Base-by-base conservation (phyloP, 352 stramenopile genomes). In the Elongisporangium undulatum region DNA sequence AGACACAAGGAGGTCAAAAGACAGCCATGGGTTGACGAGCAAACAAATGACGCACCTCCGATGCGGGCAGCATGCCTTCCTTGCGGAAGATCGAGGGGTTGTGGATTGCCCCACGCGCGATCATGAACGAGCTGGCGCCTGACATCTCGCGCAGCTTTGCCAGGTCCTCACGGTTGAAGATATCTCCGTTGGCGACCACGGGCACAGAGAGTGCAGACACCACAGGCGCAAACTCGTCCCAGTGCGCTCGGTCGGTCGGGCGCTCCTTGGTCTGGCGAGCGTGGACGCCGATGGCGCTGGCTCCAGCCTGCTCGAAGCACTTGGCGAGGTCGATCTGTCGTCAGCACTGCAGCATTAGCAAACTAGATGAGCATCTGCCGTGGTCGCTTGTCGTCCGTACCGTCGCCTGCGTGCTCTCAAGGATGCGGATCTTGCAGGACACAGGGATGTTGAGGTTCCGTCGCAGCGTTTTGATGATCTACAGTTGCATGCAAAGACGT, bases 181-280 rank as follows among this genome's bases (percentile, higher is more conserved):
- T 78, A 54, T 97, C 89, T n/a, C 89, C 89, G 56, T 97, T 97
- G 13, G 86, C 89, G 10, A 97, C 65, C 23, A 97, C 74, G 26
- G 89, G 89, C 12, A 97, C 81, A 4, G 69, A 75, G 1, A 97
- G 52, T 20, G 87, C 77, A 39, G 81, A 85, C 23, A 89, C 77
- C 17, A 95, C 68, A 9, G 82, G 78, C 6, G 72, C 66, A 12
- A 95, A 66, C 38, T 71, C 63, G 38, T 92, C 83, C 85, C 85
- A 94, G 59, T 88, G 85, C 0, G 82, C 81, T 55, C 86, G 74
- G 49, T 92, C 74, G 2, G 65, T 63, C 54, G 85, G 83, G 23
- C 83, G 83, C 45, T 93, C 79, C 26, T 93, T 71, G 16, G 72
- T 74, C 52, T 83, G 74, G 10, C 85, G 75, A 39, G 74, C 78